A percentile compares a stretch with the other conserved stretches of the same genome.
Conservation (phyloP, 176 grass and related monocot species). For the Raddia guianensis region DNA sequence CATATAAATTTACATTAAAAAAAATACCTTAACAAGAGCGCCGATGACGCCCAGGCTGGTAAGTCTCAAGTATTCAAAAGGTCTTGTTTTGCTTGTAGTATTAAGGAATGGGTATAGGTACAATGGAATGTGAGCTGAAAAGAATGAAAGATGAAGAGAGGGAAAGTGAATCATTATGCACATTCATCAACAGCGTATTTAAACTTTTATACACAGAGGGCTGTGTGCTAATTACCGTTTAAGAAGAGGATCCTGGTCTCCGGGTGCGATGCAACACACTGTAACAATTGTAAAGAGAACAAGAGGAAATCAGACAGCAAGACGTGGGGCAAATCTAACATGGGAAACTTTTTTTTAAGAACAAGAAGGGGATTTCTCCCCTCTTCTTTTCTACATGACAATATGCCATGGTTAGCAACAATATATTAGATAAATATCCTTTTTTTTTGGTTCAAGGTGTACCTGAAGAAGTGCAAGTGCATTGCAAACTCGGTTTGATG, state of each 20-base stretch:
- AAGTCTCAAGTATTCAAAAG: conserved; percentile 93
- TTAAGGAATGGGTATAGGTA: conserved; percentile 97
- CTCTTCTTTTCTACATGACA: background rate
- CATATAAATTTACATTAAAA: background rate
- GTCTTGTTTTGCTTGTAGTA: conserved; percentile 94
- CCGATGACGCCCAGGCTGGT: conserved; percentile 97
- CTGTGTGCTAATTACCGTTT: conserved; percentile 55
- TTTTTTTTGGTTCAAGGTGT: background rate
- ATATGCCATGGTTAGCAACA: background rate
- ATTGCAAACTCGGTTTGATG: conserved; percentile 97
- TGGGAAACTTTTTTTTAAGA: background rate
- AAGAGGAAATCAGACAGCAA: conserved; percentile 7
- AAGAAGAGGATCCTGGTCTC: conserved; percentile 96
- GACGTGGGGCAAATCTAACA: conserved; percentile 4
- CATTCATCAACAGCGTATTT: background rate
- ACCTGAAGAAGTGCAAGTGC: conserved; percentile 99
- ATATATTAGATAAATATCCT: background rate
- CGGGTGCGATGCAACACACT: conserved; percentile 96
- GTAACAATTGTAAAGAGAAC: conserved; percentile 19
- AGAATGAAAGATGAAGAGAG: conserved; percentile 14
- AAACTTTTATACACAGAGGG: conserved; percentile 13
- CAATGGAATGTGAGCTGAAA: conserved; percentile 89
- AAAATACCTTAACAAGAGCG: conserved; percentile 93
- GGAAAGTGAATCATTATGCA: background rate
- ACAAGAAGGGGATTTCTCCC: background rate